Conservation (phyloP, 306 rosid genomes). For the Calophaca sinica region DNA sequence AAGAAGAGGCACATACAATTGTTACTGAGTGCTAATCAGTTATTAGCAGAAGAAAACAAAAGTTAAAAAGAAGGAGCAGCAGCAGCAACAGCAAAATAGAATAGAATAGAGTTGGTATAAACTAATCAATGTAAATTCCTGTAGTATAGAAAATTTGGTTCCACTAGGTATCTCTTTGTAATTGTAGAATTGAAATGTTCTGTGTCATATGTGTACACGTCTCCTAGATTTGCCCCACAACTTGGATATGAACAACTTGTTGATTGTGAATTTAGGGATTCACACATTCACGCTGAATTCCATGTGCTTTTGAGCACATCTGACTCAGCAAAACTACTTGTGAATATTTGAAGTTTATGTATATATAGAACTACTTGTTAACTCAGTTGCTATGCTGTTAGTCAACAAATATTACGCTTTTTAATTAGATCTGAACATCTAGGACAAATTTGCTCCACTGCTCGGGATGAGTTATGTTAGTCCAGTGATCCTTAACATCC, state of each 20-base stretch:
- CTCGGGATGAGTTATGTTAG: no score
- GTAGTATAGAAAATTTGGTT: neutral
- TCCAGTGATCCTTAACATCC: no score
- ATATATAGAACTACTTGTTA: neutral
- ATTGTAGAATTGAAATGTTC: neutral
- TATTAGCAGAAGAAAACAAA: neutral
- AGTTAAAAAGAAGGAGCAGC: neutral
- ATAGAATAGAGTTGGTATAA: constrained; percentile 20
- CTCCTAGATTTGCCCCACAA: neutral
- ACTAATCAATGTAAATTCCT: constrained; percentile 30
- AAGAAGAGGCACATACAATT: constrained; percentile 34
- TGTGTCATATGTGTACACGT: neutral
- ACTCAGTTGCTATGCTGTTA: no score
- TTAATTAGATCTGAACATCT: no score
- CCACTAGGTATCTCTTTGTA: constrained; percentile 2
- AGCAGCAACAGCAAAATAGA: constrained; percentile 16
- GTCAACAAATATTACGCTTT: no score
- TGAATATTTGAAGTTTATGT: neutral
- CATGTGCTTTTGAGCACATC: constrained; percentile 6
- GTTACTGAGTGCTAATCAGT: constrained; percentile 6
- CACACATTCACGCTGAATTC: no score
- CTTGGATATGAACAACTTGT: neutral
- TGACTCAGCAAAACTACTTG: constrained; percentile 37
- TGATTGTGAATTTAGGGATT: no score
- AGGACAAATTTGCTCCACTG: no score